A percentile compares a stretch with the other conserved stretches of the same genome.
Evolutionary conservation across 139 green algal genomes (phyloP).

Genomic region (Nannochloris sp.): DNA sequence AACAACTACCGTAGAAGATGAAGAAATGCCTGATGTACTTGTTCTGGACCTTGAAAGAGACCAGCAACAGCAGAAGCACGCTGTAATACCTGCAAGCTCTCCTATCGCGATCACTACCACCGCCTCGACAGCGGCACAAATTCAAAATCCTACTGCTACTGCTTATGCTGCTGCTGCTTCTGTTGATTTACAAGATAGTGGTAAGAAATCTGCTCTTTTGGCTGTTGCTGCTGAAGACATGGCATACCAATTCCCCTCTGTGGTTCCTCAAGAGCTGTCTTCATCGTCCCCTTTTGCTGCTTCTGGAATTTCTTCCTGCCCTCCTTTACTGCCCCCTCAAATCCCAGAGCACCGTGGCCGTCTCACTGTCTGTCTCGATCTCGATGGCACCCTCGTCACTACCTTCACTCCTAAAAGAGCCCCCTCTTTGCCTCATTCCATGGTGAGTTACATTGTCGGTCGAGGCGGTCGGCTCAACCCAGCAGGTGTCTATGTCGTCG

Average conservation of each 20-base stretch:
- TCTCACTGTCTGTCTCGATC: slow-evolving; percentile 78
- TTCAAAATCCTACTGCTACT: too few species aligned
- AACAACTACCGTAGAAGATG: not conserved
- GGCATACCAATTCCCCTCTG: not conserved
- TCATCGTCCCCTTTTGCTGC: not conserved
- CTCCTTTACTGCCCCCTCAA: slow-evolving; percentile 34
- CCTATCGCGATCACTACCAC: too few species aligned
- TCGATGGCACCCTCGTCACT: slow-evolving; percentile 79
- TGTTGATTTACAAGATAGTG: too few species aligned
- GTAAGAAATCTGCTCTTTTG: too few species aligned
- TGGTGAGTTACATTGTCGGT: slow-evolving; percentile 59
- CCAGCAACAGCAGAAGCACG: too few species aligned
- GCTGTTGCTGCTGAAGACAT: not conserved
- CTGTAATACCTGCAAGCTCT: too few species aligned
- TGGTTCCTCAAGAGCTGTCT: not conserved
- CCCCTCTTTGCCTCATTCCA: slow-evolving; percentile 43
- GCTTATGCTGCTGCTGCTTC: too few species aligned
- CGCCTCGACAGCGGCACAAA: too few species aligned
- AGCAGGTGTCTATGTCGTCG: slow-evolving; percentile 73
- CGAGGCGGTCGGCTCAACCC: slow-evolving; percentile 65
- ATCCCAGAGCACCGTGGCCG: slow-evolving; percentile 16
- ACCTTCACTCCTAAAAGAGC: slow-evolving; percentile 68
- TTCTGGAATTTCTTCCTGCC: too few species aligned
- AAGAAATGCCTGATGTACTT: not conserved
- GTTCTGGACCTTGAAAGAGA: too few species aligned